Evolutionary conservation across 1,284 basidiomycete genomes (phyloP), one percentile per base, ranked within the genome.

Genomic region (Termitomyces sp.): DNA sequence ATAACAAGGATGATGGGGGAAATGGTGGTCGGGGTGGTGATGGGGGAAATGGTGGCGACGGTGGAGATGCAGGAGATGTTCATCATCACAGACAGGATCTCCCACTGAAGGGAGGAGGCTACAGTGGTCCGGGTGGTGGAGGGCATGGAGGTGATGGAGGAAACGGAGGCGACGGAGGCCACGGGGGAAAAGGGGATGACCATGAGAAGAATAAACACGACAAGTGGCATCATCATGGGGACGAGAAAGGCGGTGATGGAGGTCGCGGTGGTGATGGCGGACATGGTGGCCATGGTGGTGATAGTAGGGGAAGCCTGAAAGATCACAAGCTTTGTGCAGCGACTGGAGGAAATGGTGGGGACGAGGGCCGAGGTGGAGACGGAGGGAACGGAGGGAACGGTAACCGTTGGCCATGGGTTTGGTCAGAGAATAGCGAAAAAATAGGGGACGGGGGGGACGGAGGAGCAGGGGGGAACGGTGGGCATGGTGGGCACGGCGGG

Each of bases 41-140:
- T 26, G 52, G 53, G 18, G 53, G 50, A 24, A 35, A 38, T n/a
- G 53, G 49, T 26, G 49, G 53, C 3, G 14, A 42, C n/a, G 51
- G 47, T 11, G 51, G 51, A 14, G 37, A 56, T 30, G 45, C 41
- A 18, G 47, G 43, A 26, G 33, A 51, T 11, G 14, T 28, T 14
- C n/a, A 44, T 46, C 37, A 5, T 11, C 14, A 33, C n/a, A 33
- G 30, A 24, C 28, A 41, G 1, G n/a, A 21, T 24, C 8, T 11
- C 35, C 39, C 11, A 2, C 14, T 18, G 4, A 31, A 40, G 13
- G 31, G n/a, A 28, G 19, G 33, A n/a, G 14, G 28, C n/a, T 14
- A 26, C 33, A 10, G n/a, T 26, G 8, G 21, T 24, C 3, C 3
- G 21, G 21, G 42, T 24, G 39, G 35, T 0, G 43, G 35, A 4